Base-by-base conservation (phyloP, 148 eudicot genomes). In the Silene latifolia region DNA sequence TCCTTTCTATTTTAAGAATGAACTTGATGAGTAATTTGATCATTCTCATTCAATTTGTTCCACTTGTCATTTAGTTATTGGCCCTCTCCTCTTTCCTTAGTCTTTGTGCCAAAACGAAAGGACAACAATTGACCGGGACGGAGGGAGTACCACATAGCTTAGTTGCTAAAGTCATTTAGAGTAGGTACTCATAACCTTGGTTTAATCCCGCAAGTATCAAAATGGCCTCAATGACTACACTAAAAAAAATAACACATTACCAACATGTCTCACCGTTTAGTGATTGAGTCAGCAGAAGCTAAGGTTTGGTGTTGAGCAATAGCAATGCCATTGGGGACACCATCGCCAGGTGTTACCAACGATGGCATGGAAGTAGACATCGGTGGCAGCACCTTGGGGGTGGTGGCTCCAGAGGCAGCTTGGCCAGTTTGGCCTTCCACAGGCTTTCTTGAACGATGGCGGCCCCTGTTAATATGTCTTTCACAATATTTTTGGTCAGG, bases 361-460 rank as follows among this genome's bases (percentile, higher is more conserved):
- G 89, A 85, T 82, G 93, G 79, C 76, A 81, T 80, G 66, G 97
- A 65, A 69, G 90, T 48, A 58, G 88, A 78, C 78, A 75, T 57
- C 71, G 82, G 46, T 51, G 87, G 86, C 47, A 77, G 84, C 78
- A 73, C 87, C 69, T 84, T 86, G 0, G 86, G 61, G 76, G 79
- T 80, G 56, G 88, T 73, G 83, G 89, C 76, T 74, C 82, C 91
- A 82, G 90, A 70, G 80, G 86, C 81, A 74, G 84, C 89, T 80
- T 90, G 96, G 98, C 93, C 84, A 67, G 73, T 66, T 25, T 73
- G 87, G 87, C 82, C 84, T 84, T 84, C 87, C 97, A 92, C 97
- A 89, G 83, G 97, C 97, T 92, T 92, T 92, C 97, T 92, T 92
- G 97, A 92, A 92, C 97, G 97, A 82, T 92, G 95, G 67, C 97